phyloP scores from a whole-genome alignment of 148 eudicot species.

The Nepenthes gracilis region DNA sequence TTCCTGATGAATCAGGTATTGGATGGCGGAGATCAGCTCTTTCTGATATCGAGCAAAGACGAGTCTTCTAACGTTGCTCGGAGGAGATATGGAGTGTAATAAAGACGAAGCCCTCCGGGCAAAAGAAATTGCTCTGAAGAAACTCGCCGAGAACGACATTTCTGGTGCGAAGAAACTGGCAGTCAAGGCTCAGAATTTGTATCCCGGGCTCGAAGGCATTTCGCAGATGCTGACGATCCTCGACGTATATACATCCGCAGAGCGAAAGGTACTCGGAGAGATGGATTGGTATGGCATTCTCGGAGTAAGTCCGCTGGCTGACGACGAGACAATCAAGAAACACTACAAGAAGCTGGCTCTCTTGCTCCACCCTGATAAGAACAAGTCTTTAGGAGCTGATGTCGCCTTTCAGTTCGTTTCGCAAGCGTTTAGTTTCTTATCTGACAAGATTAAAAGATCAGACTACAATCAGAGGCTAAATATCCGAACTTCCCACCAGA shows the following conservation, averaged over 20 bases:
- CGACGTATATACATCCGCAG: not conserved
- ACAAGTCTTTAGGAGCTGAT: conserved; percentile 63
- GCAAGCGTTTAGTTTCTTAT: conserved; percentile 59
- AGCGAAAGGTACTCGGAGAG: not conserved
- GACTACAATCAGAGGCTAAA: conserved; percentile 3
- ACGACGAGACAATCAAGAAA: conserved; percentile 54
- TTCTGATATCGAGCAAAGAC: not conserved
- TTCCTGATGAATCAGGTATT: too few relatives aligned
- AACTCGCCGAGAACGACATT: not conserved
- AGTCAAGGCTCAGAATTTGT: not conserved
- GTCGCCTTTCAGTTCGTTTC: conserved; percentile 71
- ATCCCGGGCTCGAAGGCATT: not conserved
- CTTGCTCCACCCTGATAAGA: conserved; percentile 79
- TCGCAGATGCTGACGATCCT: not conserved
- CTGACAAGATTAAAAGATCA: conserved; percentile 46
- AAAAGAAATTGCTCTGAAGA: not conserved
- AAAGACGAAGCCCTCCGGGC: not conserved
- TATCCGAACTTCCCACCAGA: conserved; percentile 24
- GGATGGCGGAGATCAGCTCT: too few relatives aligned
- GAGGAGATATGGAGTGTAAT: not conserved
- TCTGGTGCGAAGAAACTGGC: not conserved
- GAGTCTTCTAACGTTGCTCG: not conserved
- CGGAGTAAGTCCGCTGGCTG: conserved; percentile 46
- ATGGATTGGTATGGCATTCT: conserved; percentile 72
- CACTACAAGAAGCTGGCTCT: conserved; percentile 58